Conservation (phyloP, 345 rosid species). For the Linum usitatissimum region DNA sequence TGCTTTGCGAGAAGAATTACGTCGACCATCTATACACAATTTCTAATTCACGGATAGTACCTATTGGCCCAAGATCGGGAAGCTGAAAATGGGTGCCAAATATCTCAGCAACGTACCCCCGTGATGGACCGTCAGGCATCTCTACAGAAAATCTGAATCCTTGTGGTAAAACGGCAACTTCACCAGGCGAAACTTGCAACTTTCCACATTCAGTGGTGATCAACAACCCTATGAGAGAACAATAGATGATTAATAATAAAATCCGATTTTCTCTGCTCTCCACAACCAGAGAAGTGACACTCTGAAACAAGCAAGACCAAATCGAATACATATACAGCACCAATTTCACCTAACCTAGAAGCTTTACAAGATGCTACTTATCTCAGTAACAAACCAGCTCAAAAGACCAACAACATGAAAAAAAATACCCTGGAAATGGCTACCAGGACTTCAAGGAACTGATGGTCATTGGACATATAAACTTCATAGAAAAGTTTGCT, state of each 20-base stretch:
- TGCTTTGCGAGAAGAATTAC: background rate
- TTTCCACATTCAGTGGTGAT: constrained; percentile 88
- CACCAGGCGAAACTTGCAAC: constrained; percentile 78
- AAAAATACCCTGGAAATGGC: too few relatives aligned
- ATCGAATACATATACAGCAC: too few relatives aligned
- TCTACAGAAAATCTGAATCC: constrained; percentile 70
- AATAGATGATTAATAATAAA: constrained; percentile 2
- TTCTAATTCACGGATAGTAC: constrained; percentile 19
- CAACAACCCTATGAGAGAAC: constrained; percentile 55
- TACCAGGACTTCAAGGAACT: too few relatives aligned
- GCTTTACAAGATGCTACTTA: too few relatives aligned
- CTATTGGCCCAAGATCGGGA: constrained; percentile 98
- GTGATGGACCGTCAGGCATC: constrained; percentile 79
- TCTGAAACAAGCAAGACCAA: too few relatives aligned
- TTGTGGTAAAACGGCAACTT: constrained; percentile 75
- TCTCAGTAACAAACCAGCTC: too few relatives aligned
- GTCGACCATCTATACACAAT: background rate
- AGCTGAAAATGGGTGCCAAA: constrained; percentile 93
- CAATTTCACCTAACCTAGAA: too few relatives aligned
- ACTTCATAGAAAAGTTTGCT: too few relatives aligned
- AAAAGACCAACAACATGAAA: too few relatives aligned
- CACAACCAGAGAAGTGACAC: background rate
- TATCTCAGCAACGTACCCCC: constrained; percentile 86
- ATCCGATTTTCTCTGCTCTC: background rate
- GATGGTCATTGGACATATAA: too few relatives aligned